Base-by-base conservation (phyloP, 2,329 filamentous ascomycete species). In the Trichoderma atrobrunneum region DNA sequence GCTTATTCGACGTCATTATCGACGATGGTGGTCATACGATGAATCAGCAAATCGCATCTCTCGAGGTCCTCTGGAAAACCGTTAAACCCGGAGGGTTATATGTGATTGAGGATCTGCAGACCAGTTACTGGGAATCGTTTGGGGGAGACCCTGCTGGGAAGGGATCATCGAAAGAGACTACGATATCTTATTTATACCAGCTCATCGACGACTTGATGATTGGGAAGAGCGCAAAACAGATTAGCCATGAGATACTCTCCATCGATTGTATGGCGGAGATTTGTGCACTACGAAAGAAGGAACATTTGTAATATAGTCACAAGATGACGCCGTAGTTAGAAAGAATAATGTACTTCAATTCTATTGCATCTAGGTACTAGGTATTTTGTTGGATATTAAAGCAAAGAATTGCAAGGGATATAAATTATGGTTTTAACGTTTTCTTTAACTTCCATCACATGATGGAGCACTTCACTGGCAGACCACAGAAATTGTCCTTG, bases 401-500 rank as follows among this genome's bases (percentile, higher is more conserved):
- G 56, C 56, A 69, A 69, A 69, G 57, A 54, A 69, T 54, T 62
- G 56, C 26, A n/a, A 10, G 26, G 43, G 18, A 32, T 60, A 32
- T 56, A 67, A 34, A 59, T 16, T 28, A 21, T 57, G 14, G 51
- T 67, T 71, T 71, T 72, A 72, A 73, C 24, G 14, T 2, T 11
- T 34, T 48, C 3, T n/a, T 26, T 4, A 6, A 12, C 16, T 39
- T 30, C 57, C 57, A 54, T 84, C 82, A 93, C 78, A 90, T 83
- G 76, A 96, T 88, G 61, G 84, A 82, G 81, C 93, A 96, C 79
- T 95, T 95, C 66, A 85, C 83, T 36, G 93, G 93, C 77, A 96
- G 83, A 26, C 93, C 93, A 79, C 93, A 97, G 60, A 92, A 70
- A 5, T 51, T 92, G 0, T 93, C 91, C 78, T 91, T 66, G n/a